Base-by-base conservation (phyloP, 192 early-diverging fungal genomes). In the Chytriomyces confervae region DNA sequence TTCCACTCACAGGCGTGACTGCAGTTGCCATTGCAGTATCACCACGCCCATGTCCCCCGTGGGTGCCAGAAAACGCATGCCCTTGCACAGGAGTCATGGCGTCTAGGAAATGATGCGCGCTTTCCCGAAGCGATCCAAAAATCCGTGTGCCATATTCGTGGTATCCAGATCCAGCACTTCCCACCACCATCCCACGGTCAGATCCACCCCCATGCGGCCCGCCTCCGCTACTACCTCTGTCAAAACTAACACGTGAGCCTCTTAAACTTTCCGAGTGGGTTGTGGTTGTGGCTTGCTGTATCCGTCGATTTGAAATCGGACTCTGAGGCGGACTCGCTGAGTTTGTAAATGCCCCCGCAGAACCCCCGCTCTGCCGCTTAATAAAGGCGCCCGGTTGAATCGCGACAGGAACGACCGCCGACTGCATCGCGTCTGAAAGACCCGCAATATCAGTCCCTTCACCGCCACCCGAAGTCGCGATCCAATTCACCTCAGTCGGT, bases 401-500 rank as follows among this genome's bases (percentile, higher is more conserved):
- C 13, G 13, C 16, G 20, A 13, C 20, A 13, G 53, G 20, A 13
- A 13, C 53, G 20, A 20, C 53, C 53, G 13, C 53, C 20, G 53
- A n/a, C 48, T 48, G 44, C 74, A 76, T 64, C 7, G 74, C 74
- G 27, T 76, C 74, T 11, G 63, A 46, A 16, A 76, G 23, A 4
- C 74, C 72, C 36, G 36, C 36, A 36, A 36, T 36, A 64, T 64
- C 24, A 18, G 8, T 72, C 60, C 48, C 81, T 70, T 76, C 75
- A 3, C 53, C 53, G 20, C 20, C 16, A 13, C 20, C 53, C 13
- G 16, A n/a, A 67, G 86, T 75, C 16, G 79, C 79, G 13, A 89
- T 47, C 87, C 87, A 88, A 65, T 89, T 88, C 0, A 89, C 86
- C 72, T 89, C 83, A 10, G 89, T 82, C 0, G 78, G 81, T 8